Evolutionary conservation across 441 rosid genomes (phyloP), one percentile per base, ranked within the genome.

Genomic region (Bocquillonia castaneifolia): DNA sequence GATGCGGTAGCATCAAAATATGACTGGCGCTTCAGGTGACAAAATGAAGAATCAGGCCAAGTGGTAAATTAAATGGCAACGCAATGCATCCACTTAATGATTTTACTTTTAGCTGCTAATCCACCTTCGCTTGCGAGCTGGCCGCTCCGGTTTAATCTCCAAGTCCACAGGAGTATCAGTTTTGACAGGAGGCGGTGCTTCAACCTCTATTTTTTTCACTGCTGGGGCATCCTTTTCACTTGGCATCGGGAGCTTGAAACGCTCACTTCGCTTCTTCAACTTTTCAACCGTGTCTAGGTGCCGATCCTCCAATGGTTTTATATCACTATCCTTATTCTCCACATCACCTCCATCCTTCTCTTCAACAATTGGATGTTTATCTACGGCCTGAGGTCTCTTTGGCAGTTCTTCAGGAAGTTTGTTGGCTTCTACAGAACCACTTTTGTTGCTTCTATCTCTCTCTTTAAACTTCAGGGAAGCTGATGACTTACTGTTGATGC

Each of bases 211-310:
- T 80, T 81, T 94, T 79, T 90, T 90, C 55, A 81, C 76, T 68
- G 81, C 68, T 17, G 63, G 20, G 25, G 79, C 63, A 54, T 92
- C 98, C 75, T 92, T 92, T 71, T 88, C 99, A 42, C 79, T 82
- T 17, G 97, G 88, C 97, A 94, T 84, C 26, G 99, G 99, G 72
- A 90, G 91, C 81, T 87, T 94, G 86, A 92, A 94, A 68, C 99
- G 82, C 85, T 94, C 98, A 56, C 99, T 94, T 61, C 99, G 86
- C 77, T 94, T 90, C 88, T 94, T 94, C 77, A 94, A 83, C 84
- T 92, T 94, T 86, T 92, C 99, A 34, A 94, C 94, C 0, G 99
- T 94, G 75, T 94, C 97, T 57, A 86, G 80, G 78, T 90, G 98
- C 53, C 83, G 78, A 77, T 89, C 92, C 67, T 90, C 94, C 23